phyloP scores from a whole-genome alignment of 306 rosid species.

The Cucurbita maxima region DNA sequence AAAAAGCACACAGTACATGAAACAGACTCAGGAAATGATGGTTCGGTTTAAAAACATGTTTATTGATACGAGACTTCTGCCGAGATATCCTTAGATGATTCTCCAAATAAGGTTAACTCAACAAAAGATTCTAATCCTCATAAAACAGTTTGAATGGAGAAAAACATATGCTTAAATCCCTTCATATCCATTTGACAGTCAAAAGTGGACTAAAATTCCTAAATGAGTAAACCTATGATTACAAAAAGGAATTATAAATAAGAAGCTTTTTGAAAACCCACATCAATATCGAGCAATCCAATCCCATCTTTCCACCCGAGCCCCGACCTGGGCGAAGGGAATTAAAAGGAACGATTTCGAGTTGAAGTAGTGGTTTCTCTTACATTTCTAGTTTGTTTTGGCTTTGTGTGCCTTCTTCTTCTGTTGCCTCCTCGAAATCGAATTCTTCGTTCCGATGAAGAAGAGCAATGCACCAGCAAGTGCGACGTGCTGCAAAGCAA shows the following conservation, averaged over 20 bases:
- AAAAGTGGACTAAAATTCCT: neutral
- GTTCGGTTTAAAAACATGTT: neutral
- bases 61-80: neutral
- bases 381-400: conserved; percentile 27
- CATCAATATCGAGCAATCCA: neutral
- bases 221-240: neutral
- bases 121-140: neutral
- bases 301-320: neutral
- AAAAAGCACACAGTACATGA: neutral
- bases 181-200: neutral
- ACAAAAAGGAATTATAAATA: conserved; percentile 2
- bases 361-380: neutral
- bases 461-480: conserved; percentile 74
- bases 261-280: neutral
- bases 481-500: conserved; percentile 37
- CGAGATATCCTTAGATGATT: neutral
- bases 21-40: neutral
- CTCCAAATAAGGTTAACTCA: neutral
- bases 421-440: conserved; percentile 40
- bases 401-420: conserved; percentile 69
- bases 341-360: neutral
- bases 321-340: neutral
- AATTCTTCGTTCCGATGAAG: conserved; percentile 68
- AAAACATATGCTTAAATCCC: neutral
- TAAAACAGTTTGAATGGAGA: neutral